Conservation (phyloP, 768 basidiomycete genomes). For the Suillus luteus region DNA sequence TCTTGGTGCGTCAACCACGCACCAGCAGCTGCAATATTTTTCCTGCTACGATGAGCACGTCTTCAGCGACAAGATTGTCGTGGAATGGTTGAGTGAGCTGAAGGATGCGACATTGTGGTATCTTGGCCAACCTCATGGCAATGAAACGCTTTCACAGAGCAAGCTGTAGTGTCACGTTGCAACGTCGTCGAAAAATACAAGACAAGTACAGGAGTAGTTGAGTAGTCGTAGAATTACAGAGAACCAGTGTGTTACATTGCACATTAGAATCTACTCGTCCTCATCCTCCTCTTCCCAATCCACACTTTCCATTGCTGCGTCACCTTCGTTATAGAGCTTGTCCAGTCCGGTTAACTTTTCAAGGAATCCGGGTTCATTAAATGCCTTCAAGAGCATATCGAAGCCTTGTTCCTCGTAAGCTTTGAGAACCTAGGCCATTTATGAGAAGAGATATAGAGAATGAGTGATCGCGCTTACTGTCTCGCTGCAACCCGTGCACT, state of each 20-base stretch:
- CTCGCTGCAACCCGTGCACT: slow-evolving; percentile 90
- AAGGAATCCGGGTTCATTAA: slow-evolving; percentile 78
- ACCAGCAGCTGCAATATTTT: slow-evolving; percentile 34
- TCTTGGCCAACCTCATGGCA: slow-evolving; percentile 18
- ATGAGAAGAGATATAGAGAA: not conserved
- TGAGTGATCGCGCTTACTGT: slow-evolving; percentile 45
- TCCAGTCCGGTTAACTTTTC: slow-evolving; percentile 80
- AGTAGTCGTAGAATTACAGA: slow-evolving; percentile 9
- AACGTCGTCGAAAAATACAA: not conserved
- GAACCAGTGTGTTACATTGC: not conserved
- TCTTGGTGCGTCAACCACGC: slow-evolving; percentile 42
- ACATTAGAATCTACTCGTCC: slow-evolving; percentile 26
- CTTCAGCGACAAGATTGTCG: slow-evolving; percentile 38
- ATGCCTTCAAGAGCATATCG: slow-evolving; percentile 74
- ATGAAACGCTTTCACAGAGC: not conserved
- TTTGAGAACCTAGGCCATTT: slow-evolving; percentile 59
- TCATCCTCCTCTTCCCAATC: slow-evolving; percentile 77
- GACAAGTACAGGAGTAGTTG: not conserved
- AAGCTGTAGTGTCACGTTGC: not conserved
- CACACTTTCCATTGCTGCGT: slow-evolving; percentile 65
- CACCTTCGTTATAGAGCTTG: slow-evolving; percentile 72
- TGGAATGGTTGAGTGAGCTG: slow-evolving; percentile 49
- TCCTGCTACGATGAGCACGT: slow-evolving; percentile 46
- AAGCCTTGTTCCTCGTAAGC: slow-evolving; percentile 85
- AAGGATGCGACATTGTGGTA: slow-evolving; percentile 32